Base-by-base conservation (phyloP, 2,329 filamentous ascomycete species). In the Bimuria novae-zelandiae region DNA sequence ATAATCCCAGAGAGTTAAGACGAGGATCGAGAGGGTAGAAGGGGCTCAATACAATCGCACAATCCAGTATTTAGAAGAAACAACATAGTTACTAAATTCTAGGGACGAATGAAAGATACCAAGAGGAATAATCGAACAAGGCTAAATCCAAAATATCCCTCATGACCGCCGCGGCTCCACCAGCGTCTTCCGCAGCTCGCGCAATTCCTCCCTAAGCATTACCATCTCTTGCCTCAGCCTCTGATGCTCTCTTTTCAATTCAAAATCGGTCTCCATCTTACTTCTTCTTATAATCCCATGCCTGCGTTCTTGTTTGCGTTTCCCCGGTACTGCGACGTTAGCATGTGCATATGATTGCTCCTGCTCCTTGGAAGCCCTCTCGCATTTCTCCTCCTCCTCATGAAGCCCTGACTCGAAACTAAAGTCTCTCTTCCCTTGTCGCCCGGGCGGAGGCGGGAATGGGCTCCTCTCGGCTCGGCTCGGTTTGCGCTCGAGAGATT, bases 381-480 rank as follows among this genome's bases (percentile, higher is more conserved):
- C 30, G 14, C 33, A 46, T 12, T 16, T 50, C 16, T 7, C 37
- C 36, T 54, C 52, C 33, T 42, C 23, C 22, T 42, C 52, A 22
- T 50, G 46, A n/a, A 45, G 19, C 14, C 41, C 47, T 7, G 14
- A 11, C n/a, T 50, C 47, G 19, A 47, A 54, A 16, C 45, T 49
- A 19, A 47, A 50, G 7, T 47, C 22, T 36, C 52, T 45, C 16
- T 41, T 41, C 12, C 25, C 23, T 12, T 22, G 17, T 17, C 32
- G n/a, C 4, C 41, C 42, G 1, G 52, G 46, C 11, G 46, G 52
- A 19, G 52, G 14, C 8, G 52, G 46, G 12, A 54, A 42, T 0
- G 52, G 52, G 30, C 29, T 47, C 22, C 46, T 43, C 17, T 49
- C 45, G 21, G 17, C 21, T 19, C 25, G 35, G 23, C 25, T 40